Conservation (phyloP, 352 stramenopile species). For the Thraustochytrium sp. region DNA sequence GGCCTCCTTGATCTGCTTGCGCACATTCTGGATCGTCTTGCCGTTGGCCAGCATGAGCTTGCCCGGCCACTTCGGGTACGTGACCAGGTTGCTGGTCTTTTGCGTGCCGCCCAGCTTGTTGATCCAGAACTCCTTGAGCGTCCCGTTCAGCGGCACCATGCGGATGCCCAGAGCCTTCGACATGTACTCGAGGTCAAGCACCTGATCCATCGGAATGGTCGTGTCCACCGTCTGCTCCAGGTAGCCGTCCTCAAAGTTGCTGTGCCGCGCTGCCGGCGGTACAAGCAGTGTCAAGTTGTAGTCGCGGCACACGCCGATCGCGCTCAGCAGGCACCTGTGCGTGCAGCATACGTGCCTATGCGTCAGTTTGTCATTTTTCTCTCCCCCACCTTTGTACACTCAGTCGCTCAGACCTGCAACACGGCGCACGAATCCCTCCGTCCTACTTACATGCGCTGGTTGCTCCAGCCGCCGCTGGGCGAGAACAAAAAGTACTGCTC, state of each 20-base stretch:
- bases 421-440: neutral
- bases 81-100: neutral
- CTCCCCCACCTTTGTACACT: neutral
- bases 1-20: neutral
- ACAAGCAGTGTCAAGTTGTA: neutral
- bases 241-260: constrained; percentile 27
- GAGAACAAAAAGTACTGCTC: constrained; percentile 45
- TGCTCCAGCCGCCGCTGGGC: constrained; percentile 24
- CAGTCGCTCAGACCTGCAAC: neutral
- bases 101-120: neutral
- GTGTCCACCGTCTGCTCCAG: neutral
- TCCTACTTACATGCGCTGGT: constrained; percentile 31
- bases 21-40: neutral
- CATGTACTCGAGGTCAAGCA: constrained; percentile 15
- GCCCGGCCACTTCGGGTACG: neutral
- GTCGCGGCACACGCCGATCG: neutral
- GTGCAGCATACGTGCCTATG: neutral
- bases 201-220: constrained; percentile 20
- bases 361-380: neutral
- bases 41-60: neutral
- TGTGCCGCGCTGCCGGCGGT: neutral
- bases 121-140: constrained; percentile 3
- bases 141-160: constrained; percentile 7
- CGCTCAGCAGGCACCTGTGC: constrained; percentile 24
- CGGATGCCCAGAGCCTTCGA: neutral